Evolutionary conservation across 352 stramenopile genomes (phyloP).

Genomic region (Elongisporangium anandrum): DNA sequence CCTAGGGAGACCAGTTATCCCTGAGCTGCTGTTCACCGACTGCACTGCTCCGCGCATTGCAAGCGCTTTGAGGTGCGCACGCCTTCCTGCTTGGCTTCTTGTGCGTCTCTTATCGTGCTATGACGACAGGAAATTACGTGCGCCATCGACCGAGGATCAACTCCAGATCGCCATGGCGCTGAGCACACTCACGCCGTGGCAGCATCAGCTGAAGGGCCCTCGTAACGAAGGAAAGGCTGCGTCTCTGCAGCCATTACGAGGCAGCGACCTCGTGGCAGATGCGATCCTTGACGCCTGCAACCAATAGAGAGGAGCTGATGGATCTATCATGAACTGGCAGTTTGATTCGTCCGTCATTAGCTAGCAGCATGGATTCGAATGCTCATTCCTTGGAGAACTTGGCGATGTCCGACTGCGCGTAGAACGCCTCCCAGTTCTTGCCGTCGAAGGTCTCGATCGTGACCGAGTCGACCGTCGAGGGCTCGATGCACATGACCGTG

Average conservation of each 20-base stretch:
- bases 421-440: conserved; percentile 57
- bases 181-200: conserved; percentile 30
- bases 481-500: conserved; percentile 67
- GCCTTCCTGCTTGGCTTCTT: no score
- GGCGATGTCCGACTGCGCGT: conserved; percentile 27
- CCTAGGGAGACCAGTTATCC: conserved; percentile 44
- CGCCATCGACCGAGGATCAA: conserved; percentile 3
- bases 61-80: conserved; percentile 15
- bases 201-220: background rate
- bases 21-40: conserved; percentile 61
- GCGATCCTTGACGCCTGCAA: conserved; percentile 18
- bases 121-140: background rate
- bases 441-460: conserved; percentile 68
- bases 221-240: background rate
- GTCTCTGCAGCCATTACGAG: conserved; percentile 17
- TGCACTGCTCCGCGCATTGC: conserved; percentile 43
- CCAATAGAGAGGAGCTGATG: conserved; percentile 3
- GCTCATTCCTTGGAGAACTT: conserved; percentile 29
- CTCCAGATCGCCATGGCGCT: conserved; percentile 19
- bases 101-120: no score
- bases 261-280: conserved; percentile 43
- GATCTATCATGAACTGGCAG: no score
- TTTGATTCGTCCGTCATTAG: no score
- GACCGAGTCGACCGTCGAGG: conserved; percentile 39
- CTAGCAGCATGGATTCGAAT: no score